Percentiles rank a stretch among this genome's conserved stretches.
Evolutionary conservation across 2,329 filamentous ascomycete genomes (phyloP).

Genomic region (Cylindrodendrum hubeiense): DNA sequence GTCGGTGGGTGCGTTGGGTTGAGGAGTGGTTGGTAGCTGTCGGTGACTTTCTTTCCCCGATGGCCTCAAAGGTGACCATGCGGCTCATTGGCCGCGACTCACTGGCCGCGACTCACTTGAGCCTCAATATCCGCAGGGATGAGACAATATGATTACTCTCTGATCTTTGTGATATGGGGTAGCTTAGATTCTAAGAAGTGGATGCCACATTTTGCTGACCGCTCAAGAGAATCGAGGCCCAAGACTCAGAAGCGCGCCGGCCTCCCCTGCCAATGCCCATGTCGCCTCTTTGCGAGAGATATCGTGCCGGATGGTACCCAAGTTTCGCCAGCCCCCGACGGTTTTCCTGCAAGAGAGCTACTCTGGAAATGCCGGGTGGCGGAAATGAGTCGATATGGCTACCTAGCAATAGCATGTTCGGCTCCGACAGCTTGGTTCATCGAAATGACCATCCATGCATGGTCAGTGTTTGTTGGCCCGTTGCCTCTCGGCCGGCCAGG

Average conservation of each 20-base stretch:
- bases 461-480: constrained; percentile 28
- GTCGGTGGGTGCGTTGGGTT: constrained; percentile 2
- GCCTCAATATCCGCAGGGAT: constrained; percentile 5
- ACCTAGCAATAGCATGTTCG: constrained; percentile 2
- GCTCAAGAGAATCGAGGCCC: neutral
- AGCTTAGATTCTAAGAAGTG: constrained; percentile 1
- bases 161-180: neutral
- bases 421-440: constrained; percentile 29
- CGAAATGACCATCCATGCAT: constrained; percentile 12
- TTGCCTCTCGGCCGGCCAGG: constrained; percentile 3
- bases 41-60: neutral
- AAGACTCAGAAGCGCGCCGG: constrained; percentile 1
- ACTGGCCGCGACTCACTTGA: constrained; percentile 12
- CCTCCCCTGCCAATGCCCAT: neutral
- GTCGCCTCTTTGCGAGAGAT: constrained; percentile 1
- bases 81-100: constrained; percentile 1
- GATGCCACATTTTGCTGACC: constrained; percentile 13
- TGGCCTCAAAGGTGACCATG: constrained; percentile 19
- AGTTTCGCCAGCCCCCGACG: constrained; percentile 6
- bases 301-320: neutral
- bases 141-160: constrained; percentile 4
- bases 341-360: constrained; percentile 19
- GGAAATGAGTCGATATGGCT: constrained; percentile 17
- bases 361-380: constrained; percentile 16
- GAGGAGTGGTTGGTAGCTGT: constrained; percentile 8